Evolutionary conservation across 495 filamentous ascomycete species (phyloP).

Genomic region (Penicillium goetzii): DNA sequence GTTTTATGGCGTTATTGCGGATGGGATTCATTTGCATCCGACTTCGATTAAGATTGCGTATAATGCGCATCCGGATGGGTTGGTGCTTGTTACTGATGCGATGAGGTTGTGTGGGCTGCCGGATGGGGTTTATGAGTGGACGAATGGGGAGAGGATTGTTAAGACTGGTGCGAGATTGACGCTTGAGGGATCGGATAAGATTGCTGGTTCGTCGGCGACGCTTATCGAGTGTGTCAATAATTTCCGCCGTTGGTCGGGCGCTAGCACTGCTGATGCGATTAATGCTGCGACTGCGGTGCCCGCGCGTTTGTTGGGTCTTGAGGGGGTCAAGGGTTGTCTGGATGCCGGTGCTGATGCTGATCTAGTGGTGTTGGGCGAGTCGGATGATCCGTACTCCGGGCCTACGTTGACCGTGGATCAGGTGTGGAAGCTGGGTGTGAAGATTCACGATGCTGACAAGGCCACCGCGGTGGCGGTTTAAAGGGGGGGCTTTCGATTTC

Average conservation of each 20-base stretch:
- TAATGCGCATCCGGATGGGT: conserved; percentile 56
- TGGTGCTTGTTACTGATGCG: conserved; percentile 64
- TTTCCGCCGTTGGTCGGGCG: conserved; percentile 71
- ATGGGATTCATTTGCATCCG: conserved; percentile 66
- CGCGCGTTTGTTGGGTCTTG: conserved; percentile 70
- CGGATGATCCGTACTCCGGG: conserved; percentile 46
- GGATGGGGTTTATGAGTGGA: conserved; percentile 80
- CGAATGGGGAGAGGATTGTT: conserved; percentile 70
- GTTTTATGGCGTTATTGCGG: conserved; percentile 64
- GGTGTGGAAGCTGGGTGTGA: conserved; percentile 78
- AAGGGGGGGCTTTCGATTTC: not conserved
- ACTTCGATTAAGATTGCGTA: conserved; percentile 62
- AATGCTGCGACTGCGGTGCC: conserved; percentile 73
- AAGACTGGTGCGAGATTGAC: conserved; percentile 70
- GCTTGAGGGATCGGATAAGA: conserved; percentile 69
- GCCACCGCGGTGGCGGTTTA: conserved; percentile 20
- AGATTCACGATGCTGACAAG: conserved; percentile 48
- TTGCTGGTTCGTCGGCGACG: conserved; percentile 71
- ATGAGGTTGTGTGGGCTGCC: conserved; percentile 68
- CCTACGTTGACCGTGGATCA: conserved; percentile 63
- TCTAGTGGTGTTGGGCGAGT: conserved; percentile 69
- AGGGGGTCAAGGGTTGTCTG: conserved; percentile 68
- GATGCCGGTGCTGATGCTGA: conserved; percentile 77
- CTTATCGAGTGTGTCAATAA: conserved; percentile 82
- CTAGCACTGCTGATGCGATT: conserved; percentile 65